Conservation (phyloP, 208 protist species). For the Plasmodiophora brassicae region DNA sequence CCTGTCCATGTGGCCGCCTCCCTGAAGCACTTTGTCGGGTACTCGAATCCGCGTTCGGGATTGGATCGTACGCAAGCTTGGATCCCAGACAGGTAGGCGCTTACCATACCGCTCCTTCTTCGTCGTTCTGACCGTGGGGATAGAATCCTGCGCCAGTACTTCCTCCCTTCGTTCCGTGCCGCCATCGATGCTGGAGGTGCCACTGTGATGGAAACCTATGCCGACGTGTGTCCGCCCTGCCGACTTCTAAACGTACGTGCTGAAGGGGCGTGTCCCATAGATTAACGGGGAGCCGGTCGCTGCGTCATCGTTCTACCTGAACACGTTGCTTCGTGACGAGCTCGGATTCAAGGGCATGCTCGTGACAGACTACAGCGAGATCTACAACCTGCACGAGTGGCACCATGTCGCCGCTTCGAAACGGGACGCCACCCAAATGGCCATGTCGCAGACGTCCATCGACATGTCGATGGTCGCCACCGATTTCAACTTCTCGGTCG, state of each 20-base stretch:
- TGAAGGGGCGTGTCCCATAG: constrained; percentile 41
- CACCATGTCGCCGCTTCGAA: constrained; percentile 18
- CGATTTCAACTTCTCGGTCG: not conserved
- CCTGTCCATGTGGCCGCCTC: constrained; percentile 49
- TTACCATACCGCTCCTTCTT: not conserved
- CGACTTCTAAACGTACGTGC: constrained; percentile 47
- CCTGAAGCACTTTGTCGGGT: constrained; percentile 61
- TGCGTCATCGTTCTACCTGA: constrained; percentile 35
- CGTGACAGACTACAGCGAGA: constrained; percentile 56
- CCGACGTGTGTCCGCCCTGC: not conserved
- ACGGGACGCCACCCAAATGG: constrained; percentile 15
- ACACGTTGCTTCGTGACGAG: constrained; percentile 47
- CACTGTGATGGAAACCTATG: constrained; percentile 35
- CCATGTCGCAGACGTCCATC: constrained; percentile 44
- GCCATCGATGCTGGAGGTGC: constrained; percentile 35
- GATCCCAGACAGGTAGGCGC: constrained; percentile 39
- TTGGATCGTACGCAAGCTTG: constrained; percentile 48
- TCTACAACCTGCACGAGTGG: constrained; percentile 44
- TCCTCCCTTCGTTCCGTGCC: constrained; percentile 48
- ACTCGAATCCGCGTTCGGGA: constrained; percentile 49
- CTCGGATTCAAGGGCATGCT: constrained; percentile 55
- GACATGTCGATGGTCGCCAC: constrained; percentile 53
- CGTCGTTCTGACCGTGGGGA: not conserved
- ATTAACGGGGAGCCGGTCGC: constrained; percentile 53
- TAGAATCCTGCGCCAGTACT: constrained; percentile 50